Evolutionary conservation across 73 alveolate genomes (phyloP).

Genomic region (Blepharisma japonicum): DNA sequence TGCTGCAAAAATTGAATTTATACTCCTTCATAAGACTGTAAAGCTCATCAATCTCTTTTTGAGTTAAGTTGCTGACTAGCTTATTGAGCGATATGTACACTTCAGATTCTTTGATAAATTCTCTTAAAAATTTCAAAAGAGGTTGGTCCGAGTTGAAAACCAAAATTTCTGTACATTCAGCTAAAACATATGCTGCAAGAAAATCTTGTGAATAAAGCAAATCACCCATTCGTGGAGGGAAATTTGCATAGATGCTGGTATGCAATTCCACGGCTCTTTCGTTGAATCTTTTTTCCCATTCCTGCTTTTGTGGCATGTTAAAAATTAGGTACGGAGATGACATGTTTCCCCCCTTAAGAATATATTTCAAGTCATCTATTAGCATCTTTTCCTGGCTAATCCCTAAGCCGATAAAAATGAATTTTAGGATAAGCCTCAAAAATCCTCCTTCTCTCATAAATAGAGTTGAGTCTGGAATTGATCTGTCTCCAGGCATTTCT

Average conservation of each 20-base stretch:
- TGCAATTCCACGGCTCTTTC: background rate
- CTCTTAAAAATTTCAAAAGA: background rate
- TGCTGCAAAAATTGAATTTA: background rate
- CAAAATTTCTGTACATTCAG: conserved; percentile 16
- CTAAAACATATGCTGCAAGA: background rate
- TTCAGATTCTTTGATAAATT: conserved; percentile 6
- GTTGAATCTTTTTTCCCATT: conserved; percentile 7
- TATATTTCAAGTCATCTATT: background rate
- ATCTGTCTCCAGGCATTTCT: background rate
- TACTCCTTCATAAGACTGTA: background rate
- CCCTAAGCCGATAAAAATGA: conserved; percentile 4
- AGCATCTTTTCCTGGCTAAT: background rate
- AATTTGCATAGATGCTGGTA: background rate
- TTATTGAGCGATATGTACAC: background rate
- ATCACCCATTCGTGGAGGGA: background rate
- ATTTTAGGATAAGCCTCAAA: conserved; percentile 1
- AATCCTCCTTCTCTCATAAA: conserved; percentile 30
- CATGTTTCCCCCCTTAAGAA: conserved; percentile 1
- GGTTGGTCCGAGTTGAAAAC: background rate
- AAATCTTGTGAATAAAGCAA: background rate
- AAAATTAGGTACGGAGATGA: background rate
- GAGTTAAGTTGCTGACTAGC: background rate
- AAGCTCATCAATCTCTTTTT: background rate
- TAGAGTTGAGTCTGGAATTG: background rate
- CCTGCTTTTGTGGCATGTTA: background rate